Percentiles rank a stretch among this genome's conserved stretches.
These are phyloP conservation scores for Nannizzia gypsea DNA, from an alignment of 2,329 filamentous ascomycete genomes.

Conservation along the genomic window DNA sequence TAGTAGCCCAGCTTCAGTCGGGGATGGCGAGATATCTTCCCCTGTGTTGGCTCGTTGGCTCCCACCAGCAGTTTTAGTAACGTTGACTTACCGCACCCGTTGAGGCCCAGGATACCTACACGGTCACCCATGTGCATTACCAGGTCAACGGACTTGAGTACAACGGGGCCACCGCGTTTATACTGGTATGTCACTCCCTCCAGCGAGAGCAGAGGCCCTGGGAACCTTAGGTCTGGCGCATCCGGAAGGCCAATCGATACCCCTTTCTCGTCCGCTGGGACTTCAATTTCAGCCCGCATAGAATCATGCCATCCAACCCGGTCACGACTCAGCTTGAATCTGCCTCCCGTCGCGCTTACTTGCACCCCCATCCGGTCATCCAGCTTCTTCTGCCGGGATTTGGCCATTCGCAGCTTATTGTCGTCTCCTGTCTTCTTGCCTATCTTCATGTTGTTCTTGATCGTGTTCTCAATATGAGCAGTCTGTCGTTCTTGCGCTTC, in stretches of 20 bases:
- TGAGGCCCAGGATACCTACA: constrained; percentile 64
- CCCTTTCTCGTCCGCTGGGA: constrained; percentile 50
- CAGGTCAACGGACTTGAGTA: constrained; percentile 54
- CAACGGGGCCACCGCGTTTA: constrained; percentile 29
- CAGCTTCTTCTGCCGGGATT: constrained; percentile 71
- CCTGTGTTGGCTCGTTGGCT: constrained; percentile 46
- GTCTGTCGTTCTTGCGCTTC: constrained; percentile 72
- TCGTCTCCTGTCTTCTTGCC: constrained; percentile 69
- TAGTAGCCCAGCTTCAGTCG: constrained; percentile 63
- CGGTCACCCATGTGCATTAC: constrained; percentile 62
- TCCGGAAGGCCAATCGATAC: constrained; percentile 49
- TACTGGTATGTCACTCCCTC: constrained; percentile 61
- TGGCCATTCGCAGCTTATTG: constrained; percentile 76
- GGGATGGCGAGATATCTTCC: constrained; percentile 54
- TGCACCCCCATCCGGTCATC: constrained; percentile 71
- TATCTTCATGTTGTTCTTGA: constrained; percentile 60
- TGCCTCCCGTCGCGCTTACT: constrained; percentile 56
- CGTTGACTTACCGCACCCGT: constrained; percentile 73
- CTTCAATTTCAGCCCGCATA: constrained; percentile 55
- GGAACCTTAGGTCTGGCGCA: constrained; percentile 60
- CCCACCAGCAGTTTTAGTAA: constrained; percentile 60
- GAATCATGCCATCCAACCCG: constrained; percentile 50
- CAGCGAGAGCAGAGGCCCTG: constrained; percentile 59
- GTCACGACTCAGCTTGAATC: constrained; percentile 74
- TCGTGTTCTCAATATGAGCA: constrained; percentile 67